Percentiles rank a stretch among this genome's conserved stretches.
Conservation (phyloP, 805 yeast species). For the Yarrowia yakushimensis region DNA sequence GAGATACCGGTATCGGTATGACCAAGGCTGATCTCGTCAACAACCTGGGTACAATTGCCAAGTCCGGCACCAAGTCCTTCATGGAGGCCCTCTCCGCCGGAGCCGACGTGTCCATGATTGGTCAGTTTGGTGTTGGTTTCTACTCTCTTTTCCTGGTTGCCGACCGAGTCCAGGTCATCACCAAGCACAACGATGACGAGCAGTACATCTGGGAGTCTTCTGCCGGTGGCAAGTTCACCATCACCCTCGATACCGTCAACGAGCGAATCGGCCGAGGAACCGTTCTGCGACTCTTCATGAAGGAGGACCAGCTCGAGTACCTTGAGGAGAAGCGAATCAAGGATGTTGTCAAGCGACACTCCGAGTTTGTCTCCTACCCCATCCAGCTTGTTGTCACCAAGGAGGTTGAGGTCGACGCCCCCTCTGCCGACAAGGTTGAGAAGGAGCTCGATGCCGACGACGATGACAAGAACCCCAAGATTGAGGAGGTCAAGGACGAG, state of each 20-base stretch:
- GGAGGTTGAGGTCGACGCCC: slow-evolving; percentile 98
- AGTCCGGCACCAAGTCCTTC: slow-evolving; percentile 98
- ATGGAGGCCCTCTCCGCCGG: slow-evolving; percentile 99
- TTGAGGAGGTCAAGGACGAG: slow-evolving; percentile 72
- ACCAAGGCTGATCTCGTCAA: slow-evolving; percentile 98
- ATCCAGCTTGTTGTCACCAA: slow-evolving; percentile 96
- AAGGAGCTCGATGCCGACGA: slow-evolving; percentile 49
- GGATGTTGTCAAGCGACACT: slow-evolving; percentile 99
- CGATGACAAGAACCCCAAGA: slow-evolving; percentile 65
- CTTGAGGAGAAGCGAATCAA: slow-evolving; percentile 99
- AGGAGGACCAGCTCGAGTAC: slow-evolving; percentile 98
- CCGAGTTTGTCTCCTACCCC: slow-evolving; percentile 99
- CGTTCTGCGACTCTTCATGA: slow-evolving; percentile 88
- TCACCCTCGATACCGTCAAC: slow-evolving; percentile 81
- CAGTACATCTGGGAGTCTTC: slow-evolving; percentile 99
- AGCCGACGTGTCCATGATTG: slow-evolving; percentile 99
- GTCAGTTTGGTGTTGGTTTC: slow-evolving; percentile 99
- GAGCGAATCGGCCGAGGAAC: slow-evolving; percentile 95
- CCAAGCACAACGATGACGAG: slow-evolving; percentile 98
- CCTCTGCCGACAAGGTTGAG: slow-evolving; percentile 67
- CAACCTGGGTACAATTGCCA: slow-evolving; percentile 99
- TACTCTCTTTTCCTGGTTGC: slow-evolving; percentile 98
- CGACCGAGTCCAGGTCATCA: slow-evolving; percentile 96
- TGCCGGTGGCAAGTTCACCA: slow-evolving; percentile 99
- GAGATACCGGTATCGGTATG: slow-evolving; percentile 99